Conservation (phyloP, 148 eudicot species). For the Persicaria maculosa region DNA sequence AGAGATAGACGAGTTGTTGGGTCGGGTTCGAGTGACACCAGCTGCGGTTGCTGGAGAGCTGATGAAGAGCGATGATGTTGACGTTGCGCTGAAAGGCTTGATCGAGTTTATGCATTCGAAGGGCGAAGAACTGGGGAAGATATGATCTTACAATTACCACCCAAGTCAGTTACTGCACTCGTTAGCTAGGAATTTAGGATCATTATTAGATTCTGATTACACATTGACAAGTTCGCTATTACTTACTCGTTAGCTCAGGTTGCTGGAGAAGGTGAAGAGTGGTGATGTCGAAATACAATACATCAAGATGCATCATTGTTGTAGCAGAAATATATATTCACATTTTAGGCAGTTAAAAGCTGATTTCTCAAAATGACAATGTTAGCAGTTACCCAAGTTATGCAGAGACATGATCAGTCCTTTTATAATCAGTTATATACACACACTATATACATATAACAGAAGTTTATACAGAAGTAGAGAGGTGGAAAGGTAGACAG, state of each 20-base stretch:
- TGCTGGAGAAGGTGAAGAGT: too few relatives aligned
- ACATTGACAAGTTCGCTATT: too few relatives aligned
- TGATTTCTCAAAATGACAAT: neutral
- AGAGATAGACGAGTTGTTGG: constrained; percentile 24
- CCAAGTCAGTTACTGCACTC: too few relatives aligned
- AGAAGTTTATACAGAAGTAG: neutral
- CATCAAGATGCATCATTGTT: neutral
- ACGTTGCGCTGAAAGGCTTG: constrained; percentile 13
- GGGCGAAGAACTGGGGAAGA: neutral
- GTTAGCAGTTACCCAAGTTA: neutral
- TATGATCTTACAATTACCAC: neutral
- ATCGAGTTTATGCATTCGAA: neutral
- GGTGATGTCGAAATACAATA: neutral
- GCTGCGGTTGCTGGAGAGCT: constrained; percentile 37
- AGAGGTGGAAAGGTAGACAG: neutral
- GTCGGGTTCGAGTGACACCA: constrained; percentile 23
- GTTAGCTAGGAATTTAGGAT: too few relatives aligned
- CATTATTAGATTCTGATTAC: too few relatives aligned
- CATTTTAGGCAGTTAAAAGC: neutral
- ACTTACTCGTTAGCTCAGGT: too few relatives aligned
- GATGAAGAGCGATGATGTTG: constrained; percentile 30
- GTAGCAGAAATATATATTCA: neutral
- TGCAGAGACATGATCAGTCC: neutral
- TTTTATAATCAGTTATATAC: constrained; percentile 2
- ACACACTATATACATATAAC: neutral